Evolutionary conservation across 1,284 basidiomycete genomes (phyloP), one percentile per base, ranked within the genome.

Genomic region (Pseudomicrostroma phylloplanum): DNA sequence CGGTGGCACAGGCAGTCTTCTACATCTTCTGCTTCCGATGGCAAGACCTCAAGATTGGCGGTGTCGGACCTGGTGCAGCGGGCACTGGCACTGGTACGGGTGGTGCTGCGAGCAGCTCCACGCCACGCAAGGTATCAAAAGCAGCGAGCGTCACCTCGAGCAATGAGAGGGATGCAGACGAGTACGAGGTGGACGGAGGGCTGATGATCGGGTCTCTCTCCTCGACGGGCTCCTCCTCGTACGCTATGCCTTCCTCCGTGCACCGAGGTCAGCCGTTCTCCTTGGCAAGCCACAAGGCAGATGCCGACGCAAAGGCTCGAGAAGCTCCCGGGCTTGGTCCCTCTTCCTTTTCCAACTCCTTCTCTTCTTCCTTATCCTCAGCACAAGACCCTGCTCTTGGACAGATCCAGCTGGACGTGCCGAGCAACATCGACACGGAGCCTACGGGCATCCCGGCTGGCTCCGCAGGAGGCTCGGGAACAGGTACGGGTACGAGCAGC

Each of bases 21-120:
- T 85, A 98, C 73, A 92, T 98, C 67, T 99, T 98, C 80, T 98
- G 96, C 80, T 99, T 98, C 82, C 84, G 94, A 19, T 98, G 93
- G 94, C 83, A 91, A 65, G 92, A 93, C 71, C 81, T 97, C 41
- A 30, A 42, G 13, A 58, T 15, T 17, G 51, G 21, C 7, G 17
- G 21, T 51, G 48, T 9, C n/a, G 41, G 43, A 6, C 30, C 30
- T 9, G 30, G 30, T 36, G 3, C 30, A 9, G 43, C 6, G 12
- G 17, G 3, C 43, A 13, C 43, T n/a, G 43, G 43, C 12, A 21
- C 43, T 3, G 43, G 4, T 21, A 6, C 15, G 3, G 43, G 43
- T 12, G 21, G 4, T 21, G 43, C 15, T 21, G 6, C 21, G 17
- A 48, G 43, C 43, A 17, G 43, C 17, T 36, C 30, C 30, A 36